A percentile compares a stretch with the other conserved stretches of the same genome.
Conservation (phyloP, 1,284 basidiomycete species). For the Irpex sp. region DNA sequence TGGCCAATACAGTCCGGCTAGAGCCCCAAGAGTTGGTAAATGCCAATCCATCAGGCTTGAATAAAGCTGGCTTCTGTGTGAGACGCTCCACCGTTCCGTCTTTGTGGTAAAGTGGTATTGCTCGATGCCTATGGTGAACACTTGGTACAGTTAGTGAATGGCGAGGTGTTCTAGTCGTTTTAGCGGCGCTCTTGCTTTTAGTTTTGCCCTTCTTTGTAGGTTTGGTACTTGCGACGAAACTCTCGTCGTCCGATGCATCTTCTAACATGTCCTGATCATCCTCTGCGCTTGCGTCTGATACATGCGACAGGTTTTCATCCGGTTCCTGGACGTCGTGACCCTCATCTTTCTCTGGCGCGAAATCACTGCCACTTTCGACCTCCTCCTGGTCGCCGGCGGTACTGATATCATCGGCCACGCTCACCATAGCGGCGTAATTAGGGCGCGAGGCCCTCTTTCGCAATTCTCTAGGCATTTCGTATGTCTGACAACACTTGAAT, state of each 20-base stretch:
- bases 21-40: slow-evolving; percentile 29
- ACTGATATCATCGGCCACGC: background rate
- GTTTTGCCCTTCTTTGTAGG: slow-evolving; percentile 10
- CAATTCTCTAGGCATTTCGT: slow-evolving; percentile 32
- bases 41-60: slow-evolving; percentile 29
- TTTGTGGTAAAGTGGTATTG: slow-evolving; percentile 53
- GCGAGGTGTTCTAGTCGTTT: slow-evolving; percentile 32
- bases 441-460: slow-evolving; percentile 31
- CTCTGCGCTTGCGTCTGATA: slow-evolving; percentile 13
- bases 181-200: slow-evolving; percentile 26
- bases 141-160: slow-evolving; percentile 42
- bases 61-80: slow-evolving; percentile 42
- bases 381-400: slow-evolving; percentile 19
- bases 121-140: slow-evolving; percentile 64
- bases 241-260: slow-evolving; percentile 1
- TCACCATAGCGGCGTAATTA: slow-evolving; percentile 29
- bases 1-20: slow-evolving; percentile 36
- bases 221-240: background rate
- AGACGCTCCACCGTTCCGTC: slow-evolving; percentile 55
- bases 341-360: slow-evolving; percentile 31
- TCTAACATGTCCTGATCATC: slow-evolving; percentile 8
- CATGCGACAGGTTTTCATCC: slow-evolving; percentile 2
- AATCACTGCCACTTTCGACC: slow-evolving; percentile 38
- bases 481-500: background rate
- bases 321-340: slow-evolving; percentile 20